These are phyloP conservation scores for Oligophagozyma castellii DNA, from an alignment of 1,139 yeast species.

Conservation along the genomic window DNA sequence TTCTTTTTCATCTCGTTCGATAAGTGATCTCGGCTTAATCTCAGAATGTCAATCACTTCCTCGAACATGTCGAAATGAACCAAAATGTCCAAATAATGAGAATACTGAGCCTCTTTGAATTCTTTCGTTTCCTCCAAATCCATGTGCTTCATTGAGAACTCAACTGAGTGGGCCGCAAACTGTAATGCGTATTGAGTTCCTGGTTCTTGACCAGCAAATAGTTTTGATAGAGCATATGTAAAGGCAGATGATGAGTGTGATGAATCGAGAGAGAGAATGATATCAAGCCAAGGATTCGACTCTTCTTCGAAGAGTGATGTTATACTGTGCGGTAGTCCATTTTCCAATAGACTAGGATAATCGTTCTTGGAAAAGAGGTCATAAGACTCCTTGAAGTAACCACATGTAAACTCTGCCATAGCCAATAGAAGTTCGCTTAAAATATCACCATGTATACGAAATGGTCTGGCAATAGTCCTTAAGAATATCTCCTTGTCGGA, in stretches of 20 bases:
- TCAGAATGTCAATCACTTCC: constrained; percentile 21
- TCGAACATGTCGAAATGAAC: constrained; percentile 16
- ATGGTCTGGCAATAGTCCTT: constrained; percentile 10
- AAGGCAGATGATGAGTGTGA: constrained; percentile 9
- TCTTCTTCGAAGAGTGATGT: constrained; percentile 4
- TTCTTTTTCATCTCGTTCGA: constrained; percentile 10
- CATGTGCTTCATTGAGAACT: constrained; percentile 11
- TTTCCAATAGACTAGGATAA: constrained; percentile 8
- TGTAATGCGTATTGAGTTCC: constrained; percentile 14
- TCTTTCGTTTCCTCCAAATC: constrained; percentile 10
- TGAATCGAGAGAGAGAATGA: constrained; percentile 10
- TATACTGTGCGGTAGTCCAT: constrained; percentile 12
- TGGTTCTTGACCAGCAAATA: constrained; percentile 8
- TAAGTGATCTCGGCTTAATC: constrained; percentile 16
- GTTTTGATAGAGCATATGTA: constrained; percentile 12
- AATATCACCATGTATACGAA: constrained; percentile 10
- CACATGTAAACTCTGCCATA: constrained; percentile 16
- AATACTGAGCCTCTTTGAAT: constrained; percentile 15
- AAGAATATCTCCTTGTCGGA: constrained; percentile 5
- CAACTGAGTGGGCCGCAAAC: constrained; percentile 20
- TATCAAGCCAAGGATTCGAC: constrained; percentile 11
- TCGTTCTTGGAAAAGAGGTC: constrained; percentile 15
- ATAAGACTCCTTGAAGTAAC: constrained; percentile 14
- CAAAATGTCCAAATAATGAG: constrained; percentile 16
- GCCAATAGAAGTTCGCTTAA: constrained; percentile 19